Percentiles rank a stretch among this genome's conserved stretches.
Evolutionary conservation across 352 stramenopile species (phyloP).

Genomic region (Globisporangium viniferum): DNA sequence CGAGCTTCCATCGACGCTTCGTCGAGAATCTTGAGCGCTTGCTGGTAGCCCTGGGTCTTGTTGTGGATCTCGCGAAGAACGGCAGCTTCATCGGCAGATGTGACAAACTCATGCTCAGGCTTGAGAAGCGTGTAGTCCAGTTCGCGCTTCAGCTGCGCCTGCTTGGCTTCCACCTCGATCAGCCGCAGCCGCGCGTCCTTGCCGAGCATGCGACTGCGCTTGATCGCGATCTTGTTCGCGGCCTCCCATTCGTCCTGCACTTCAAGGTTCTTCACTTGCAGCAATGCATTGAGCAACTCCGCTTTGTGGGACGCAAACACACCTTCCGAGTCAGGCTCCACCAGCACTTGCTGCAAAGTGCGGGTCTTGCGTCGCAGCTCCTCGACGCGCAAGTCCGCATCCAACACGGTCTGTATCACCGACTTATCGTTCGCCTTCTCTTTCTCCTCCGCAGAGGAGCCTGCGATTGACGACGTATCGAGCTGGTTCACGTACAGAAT

Average conservation of each 20-base stretch:
- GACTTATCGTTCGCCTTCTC: constrained; percentile 20
- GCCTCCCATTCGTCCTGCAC: constrained; percentile 29
- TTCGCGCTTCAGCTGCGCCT: constrained; percentile 24
- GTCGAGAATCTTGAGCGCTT: constrained; percentile 42
- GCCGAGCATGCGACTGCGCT: constrained; percentile 47
- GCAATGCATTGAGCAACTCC: constrained; percentile 30
- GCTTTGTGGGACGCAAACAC: constrained; percentile 35
- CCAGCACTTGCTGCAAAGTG: constrained; percentile 30
- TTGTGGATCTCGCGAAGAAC: constrained; percentile 41
- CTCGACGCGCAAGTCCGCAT: constrained; percentile 38
- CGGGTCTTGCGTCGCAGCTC: constrained; percentile 36
- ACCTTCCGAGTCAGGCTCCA: constrained; percentile 11
- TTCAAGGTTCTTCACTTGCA: constrained; percentile 37
- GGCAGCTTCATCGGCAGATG: constrained; percentile 24
- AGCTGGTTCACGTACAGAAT: constrained; percentile 65
- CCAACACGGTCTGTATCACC: constrained; percentile 44
- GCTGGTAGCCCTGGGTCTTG: constrained; percentile 40
- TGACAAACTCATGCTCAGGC: constrained; percentile 26
- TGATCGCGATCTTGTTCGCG: constrained; percentile 51
- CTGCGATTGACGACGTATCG: constrained; percentile 40
- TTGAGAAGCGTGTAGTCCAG: constrained; percentile 22
- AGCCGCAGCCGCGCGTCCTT: constrained; percentile 49
- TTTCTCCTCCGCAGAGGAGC: not conserved
- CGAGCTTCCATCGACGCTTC: constrained; percentile 52
- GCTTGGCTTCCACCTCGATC: constrained; percentile 36